Evolutionary conservation across 495 filamentous ascomycete genomes (phyloP).

Genomic region (Penicillium taxi): DNA sequence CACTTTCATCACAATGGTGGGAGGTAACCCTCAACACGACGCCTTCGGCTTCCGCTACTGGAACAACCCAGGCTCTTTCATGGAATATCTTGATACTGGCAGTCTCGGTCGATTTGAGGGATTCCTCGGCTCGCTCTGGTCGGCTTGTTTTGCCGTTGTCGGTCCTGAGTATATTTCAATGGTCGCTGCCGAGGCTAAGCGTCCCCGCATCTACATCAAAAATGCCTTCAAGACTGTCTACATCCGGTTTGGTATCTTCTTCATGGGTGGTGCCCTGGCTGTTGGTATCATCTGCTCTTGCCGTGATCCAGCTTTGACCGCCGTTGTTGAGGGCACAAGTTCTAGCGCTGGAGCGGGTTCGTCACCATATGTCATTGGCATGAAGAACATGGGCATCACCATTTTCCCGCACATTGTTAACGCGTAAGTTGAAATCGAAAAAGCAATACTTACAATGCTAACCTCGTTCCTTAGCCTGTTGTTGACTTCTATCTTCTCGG

Average conservation of each 20-base stretch:
- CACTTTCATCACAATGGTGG: conserved; percentile 54
- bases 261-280: conserved; percentile 61
- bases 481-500: conserved; percentile 68
- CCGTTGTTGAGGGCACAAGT: conserved; percentile 29
- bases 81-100: conserved; percentile 52
- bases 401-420: conserved; percentile 25
- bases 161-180: conserved; percentile 77
- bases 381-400: conserved; percentile 59
- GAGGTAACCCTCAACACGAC: conserved; percentile 61
- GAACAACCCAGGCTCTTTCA: conserved; percentile 23
- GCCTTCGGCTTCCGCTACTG: conserved; percentile 66
- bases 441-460: not conserved
- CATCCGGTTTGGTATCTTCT: conserved; percentile 65
- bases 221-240: conserved; percentile 73
- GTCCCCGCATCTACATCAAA: conserved; percentile 47
- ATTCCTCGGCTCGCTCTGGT: conserved; percentile 61
- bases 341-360: conserved; percentile 47
- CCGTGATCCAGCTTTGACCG: conserved; percentile 41
- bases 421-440: conserved; percentile 10
- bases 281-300: conserved; percentile 60
- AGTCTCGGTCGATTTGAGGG: conserved; percentile 62
- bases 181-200: conserved; percentile 70
- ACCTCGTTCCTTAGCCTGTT: conserved; percentile 35
- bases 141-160: conserved; percentile 23
- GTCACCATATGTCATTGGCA: conserved; percentile 75